Conservation (phyloP, 169 alveolate genomes). For the Ichthyophthirius multifiliis region DNA sequence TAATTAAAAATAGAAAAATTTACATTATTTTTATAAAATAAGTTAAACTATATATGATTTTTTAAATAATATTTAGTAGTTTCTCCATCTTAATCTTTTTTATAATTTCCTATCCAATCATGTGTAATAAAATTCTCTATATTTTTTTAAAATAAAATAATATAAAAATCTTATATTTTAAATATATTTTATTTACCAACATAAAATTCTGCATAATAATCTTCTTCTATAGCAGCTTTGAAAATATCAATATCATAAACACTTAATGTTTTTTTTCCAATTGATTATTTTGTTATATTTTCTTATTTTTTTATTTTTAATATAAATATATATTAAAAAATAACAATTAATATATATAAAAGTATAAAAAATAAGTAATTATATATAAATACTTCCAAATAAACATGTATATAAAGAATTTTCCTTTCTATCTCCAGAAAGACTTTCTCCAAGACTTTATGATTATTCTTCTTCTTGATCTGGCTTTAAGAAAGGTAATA, state of each 20-base stretch:
- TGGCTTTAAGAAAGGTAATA: constrained; percentile 14
- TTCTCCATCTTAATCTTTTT: not conserved
- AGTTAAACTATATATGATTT: constrained; percentile 24
- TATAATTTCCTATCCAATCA: constrained; percentile 3
- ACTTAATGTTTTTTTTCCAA: not conserved
- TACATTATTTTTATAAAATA: not conserved
- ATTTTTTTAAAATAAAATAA: not conserved
- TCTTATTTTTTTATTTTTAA: not conserved
- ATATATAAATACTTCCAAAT: not conserved
- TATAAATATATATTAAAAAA: not conserved
- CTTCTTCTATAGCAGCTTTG: constrained; percentile 11
- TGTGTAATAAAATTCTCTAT: not conserved
- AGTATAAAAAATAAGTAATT: not conserved
- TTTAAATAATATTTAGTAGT: constrained; percentile 7
- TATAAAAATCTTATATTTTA: not conserved
- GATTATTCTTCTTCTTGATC: not conserved
- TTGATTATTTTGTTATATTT: not conserved
- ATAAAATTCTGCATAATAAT: constrained; percentile 24
- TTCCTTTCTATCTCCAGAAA: constrained; percentile 23
- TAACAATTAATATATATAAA: not conserved
- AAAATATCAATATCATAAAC: not conserved
- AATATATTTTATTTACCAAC: not conserved
- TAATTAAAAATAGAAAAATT: not conserved
- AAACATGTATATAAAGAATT: constrained; percentile 1
- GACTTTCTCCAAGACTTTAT: constrained; percentile 18